Evolutionary conservation across 257 asterid genomes (phyloP).

Genomic region (Solanum sparsipilum): DNA sequence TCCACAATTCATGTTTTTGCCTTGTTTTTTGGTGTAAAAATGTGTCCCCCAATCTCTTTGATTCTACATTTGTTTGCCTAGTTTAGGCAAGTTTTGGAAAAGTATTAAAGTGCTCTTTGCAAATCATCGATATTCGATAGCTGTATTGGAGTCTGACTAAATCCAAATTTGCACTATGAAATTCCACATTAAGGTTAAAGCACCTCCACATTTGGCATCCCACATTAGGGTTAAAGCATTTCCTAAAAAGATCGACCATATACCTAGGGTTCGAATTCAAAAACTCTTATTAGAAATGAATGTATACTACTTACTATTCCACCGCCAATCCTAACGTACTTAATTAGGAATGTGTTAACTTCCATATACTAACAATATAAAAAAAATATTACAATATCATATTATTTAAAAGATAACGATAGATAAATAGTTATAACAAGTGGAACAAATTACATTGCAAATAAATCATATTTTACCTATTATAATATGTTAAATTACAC

Average conservation of each 20-base stretch:
- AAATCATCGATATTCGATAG: neutral
- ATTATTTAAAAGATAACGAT: too few species aligned
- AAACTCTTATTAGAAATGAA: neutral
- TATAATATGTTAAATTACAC: too few species aligned
- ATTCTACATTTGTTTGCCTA: neutral
- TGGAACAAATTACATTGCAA: neutral
- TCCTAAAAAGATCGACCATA: neutral
- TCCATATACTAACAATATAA: neutral
- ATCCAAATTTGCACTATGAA: neutral
- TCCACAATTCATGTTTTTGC: neutral
- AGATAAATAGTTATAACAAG: too few species aligned
- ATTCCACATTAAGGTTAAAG: neutral
- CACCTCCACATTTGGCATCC: neutral
- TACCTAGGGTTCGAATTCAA: fast-evolving
- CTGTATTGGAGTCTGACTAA: neutral
- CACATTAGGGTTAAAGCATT: neutral
- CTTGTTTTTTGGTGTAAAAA: neutral
- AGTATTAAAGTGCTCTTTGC: neutral
- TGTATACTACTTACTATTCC: neutral
- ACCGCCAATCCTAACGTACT: neutral
- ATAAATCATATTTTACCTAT: too few species aligned
- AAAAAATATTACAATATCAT: neutral
- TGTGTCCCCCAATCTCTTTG: neutral
- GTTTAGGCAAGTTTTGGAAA: neutral
- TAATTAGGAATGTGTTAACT: neutral